Conservation (phyloP, 2,329 filamentous ascomycete species). For the Alternaria sp. region DNA sequence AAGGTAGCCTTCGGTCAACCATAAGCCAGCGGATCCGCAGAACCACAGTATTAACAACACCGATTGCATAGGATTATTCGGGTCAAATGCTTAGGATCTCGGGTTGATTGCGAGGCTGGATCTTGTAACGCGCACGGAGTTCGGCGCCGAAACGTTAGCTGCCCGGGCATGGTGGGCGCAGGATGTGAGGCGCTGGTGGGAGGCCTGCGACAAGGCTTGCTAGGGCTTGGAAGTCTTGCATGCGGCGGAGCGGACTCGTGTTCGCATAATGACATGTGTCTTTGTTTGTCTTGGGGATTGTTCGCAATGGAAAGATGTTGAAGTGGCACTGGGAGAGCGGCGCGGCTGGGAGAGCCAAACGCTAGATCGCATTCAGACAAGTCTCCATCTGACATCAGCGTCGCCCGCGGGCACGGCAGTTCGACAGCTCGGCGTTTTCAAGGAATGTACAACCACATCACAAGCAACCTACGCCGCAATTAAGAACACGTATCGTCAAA, state of each 20-base stretch:
- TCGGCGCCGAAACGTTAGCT: neutral
- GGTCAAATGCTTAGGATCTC: neutral
- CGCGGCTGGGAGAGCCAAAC: neutral
- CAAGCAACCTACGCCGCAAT: neutral
- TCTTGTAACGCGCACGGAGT: neutral
- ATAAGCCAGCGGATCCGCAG: neutral
- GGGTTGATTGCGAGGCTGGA: neutral
- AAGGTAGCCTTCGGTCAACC: too few relatives aligned
- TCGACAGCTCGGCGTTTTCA: neutral
- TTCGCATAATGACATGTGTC: neutral
- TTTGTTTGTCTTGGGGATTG: neutral
- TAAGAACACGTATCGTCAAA: neutral
- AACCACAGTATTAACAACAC: neutral
- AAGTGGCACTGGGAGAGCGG: neutral
- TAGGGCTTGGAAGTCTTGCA: neutral
- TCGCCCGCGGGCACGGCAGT: neutral
- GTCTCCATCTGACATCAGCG: neutral
- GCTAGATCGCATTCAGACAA: neutral
- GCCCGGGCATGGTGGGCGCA: neutral
- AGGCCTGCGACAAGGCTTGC: neutral
- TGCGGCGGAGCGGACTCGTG: neutral
- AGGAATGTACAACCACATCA: neutral
- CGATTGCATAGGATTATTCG: neutral
- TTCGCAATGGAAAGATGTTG: neutral
- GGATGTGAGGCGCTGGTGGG: neutral